Evolutionary conservation across 2,329 filamentous ascomycete genomes (phyloP).

Genomic region (Onygenales sp.): DNA sequence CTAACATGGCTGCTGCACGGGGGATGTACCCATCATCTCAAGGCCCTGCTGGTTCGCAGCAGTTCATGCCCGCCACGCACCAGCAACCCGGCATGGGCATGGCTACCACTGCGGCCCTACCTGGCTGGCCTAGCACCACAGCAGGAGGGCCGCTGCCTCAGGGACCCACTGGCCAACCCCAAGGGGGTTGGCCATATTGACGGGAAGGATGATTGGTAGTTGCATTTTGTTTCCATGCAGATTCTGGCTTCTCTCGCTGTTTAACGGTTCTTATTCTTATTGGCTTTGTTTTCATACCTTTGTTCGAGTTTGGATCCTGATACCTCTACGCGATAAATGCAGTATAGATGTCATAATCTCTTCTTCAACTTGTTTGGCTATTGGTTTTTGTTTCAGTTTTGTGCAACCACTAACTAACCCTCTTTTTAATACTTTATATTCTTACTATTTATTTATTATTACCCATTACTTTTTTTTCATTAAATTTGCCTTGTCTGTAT

Average conservation of each 20-base stretch:
- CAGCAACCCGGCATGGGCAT: constrained; percentile 28
- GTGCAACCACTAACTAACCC: background rate
- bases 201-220: too few relatives aligned
- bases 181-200: constrained; percentile 6
- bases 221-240: background rate
- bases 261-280: background rate
- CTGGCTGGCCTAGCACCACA: constrained; percentile 26
- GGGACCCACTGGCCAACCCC: constrained; percentile 29
- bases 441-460: constrained; percentile 1
- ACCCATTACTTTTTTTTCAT: background rate
- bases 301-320: background rate
- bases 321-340: constrained; percentile 1
- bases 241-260: background rate
- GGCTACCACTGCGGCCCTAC: constrained; percentile 22
- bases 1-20: constrained; percentile 22
- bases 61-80: constrained; percentile 23
- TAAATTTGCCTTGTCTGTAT: background rate
- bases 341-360: background rate
- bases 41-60: constrained; percentile 22
- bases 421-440: background rate
- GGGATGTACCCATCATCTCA: constrained; percentile 31
- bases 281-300: background rate
- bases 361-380: background rate
- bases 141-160: constrained; percentile 22
- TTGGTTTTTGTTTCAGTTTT: background rate